These are phyloP conservation scores for Rubroshorea leprosula DNA, from an alignment of 345 rosid species.

Conservation along the genomic window DNA sequence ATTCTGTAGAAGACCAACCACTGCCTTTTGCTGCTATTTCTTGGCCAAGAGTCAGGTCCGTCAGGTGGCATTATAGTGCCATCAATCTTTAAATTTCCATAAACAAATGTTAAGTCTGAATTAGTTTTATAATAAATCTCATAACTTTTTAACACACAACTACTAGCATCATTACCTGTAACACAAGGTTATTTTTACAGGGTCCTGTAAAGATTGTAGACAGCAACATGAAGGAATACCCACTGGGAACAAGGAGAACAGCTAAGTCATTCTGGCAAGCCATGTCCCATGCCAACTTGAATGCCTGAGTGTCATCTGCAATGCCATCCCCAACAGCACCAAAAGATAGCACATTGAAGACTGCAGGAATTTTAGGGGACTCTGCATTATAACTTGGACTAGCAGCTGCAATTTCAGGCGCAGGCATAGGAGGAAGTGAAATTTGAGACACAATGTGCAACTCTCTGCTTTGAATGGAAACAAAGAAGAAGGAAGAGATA, in stretches of 20 bases:
- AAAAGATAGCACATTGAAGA: constrained; percentile 54
- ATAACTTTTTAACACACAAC: too few species aligned
- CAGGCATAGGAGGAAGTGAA: constrained; percentile 14
- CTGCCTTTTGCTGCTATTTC: constrained; percentile 54
- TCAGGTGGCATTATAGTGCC: constrained; percentile 46
- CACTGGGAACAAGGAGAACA: constrained; percentile 49
- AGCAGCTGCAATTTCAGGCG: constrained; percentile 15
- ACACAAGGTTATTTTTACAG: constrained; percentile 43
- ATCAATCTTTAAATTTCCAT: constrained; percentile 34
- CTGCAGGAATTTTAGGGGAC: constrained; percentile 1
- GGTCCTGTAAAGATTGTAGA: constrained; percentile 86
- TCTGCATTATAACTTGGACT: constrained; percentile 4
- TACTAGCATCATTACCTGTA: too few species aligned
- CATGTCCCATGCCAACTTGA: constrained; percentile 82
- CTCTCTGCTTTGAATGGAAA: constrained; percentile 8
- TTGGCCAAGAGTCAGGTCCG: constrained; percentile 67
- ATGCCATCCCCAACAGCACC: constrained; percentile 78
- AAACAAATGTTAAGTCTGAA: too few species aligned
- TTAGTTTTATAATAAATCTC: too few species aligned
- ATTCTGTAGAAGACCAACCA: constrained; percentile 81
- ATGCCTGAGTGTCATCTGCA: constrained; percentile 64
- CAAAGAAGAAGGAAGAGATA: not conserved
- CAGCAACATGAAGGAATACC: constrained; percentile 60
- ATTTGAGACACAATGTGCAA: constrained; percentile 4
- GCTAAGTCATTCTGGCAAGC: constrained; percentile 41